Percentiles rank a stretch among this genome's conserved stretches.
Evolutionary conservation across 1,139 yeast genomes (phyloP).

Genomic region (Debaryomycetaceae sp.): DNA sequence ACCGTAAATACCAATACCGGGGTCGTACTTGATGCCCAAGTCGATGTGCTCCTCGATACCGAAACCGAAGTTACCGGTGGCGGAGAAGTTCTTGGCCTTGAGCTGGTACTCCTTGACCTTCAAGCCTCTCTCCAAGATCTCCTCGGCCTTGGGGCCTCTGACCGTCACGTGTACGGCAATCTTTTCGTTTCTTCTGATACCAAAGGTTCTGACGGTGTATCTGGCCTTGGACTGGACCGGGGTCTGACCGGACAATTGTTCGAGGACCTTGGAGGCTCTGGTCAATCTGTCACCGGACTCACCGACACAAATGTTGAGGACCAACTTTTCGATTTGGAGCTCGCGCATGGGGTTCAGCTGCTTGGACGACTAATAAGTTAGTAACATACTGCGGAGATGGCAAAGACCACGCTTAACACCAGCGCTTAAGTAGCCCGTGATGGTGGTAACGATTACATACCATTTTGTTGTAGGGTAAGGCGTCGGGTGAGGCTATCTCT

Average conservation of each 20-base stretch:
- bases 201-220: constrained; percentile 99
- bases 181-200: constrained; percentile 99
- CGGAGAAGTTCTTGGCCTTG: constrained; percentile 87
- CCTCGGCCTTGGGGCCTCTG: constrained; percentile 99
- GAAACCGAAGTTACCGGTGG: constrained; percentile 99
- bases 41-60: constrained; percentile 99
- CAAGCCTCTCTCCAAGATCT: constrained; percentile 98
- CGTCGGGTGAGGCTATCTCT: no score
- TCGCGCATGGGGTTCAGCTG: constrained; percentile 82
- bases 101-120: constrained; percentile 99
- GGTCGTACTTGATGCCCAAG: constrained; percentile 99
- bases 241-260: constrained; percentile 99
- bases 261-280: constrained; percentile 99
- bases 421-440: no score
- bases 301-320: constrained; percentile 99
- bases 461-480: no score
- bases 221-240: constrained; percentile 99
- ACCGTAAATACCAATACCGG: constrained; percentile 99
- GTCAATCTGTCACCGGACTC: constrained; percentile 99
- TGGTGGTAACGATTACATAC: no score
- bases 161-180: constrained; percentile 98
- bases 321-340: constrained; percentile 97
- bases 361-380: constrained; percentile 17
- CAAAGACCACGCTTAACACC: no score
- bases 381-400: constrained; percentile 1